phyloP scores from a whole-genome alignment of 805 yeast species.

The Yamadazyma sp. region DNA sequence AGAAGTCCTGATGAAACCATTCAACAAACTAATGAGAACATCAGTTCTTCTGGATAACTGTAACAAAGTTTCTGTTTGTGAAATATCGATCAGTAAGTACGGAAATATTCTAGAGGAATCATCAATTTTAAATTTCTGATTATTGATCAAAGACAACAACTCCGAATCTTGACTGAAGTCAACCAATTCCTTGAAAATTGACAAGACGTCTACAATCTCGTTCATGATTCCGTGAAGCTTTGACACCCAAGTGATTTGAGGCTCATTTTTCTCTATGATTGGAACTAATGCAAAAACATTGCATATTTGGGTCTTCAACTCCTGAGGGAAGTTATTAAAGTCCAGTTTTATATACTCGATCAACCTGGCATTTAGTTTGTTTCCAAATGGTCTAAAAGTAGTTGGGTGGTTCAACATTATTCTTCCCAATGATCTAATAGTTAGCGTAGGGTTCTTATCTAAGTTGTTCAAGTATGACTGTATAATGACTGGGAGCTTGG shows the following conservation, averaged over 20 bases:
- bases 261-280: slow-evolving; percentile 53
- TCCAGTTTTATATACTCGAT: slow-evolving; percentile 35
- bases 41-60: slow-evolving; percentile 53
- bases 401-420: slow-evolving; percentile 63
- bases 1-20: slow-evolving; percentile 46
- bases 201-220: slow-evolving; percentile 55
- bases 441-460: slow-evolving; percentile 29
- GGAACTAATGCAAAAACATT: slow-evolving; percentile 56
- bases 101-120: slow-evolving; percentile 32
- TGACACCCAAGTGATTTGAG: slow-evolving; percentile 45
- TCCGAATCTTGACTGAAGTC: slow-evolving; percentile 59
- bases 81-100: slow-evolving; percentile 57
- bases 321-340: slow-evolving; percentile 29
- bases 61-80: slow-evolving; percentile 51
- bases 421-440: slow-evolving; percentile 33
- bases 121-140: slow-evolving; percentile 33
- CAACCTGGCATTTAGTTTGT: slow-evolving; percentile 54
- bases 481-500: slow-evolving; percentile 67
- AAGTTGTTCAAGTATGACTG: slow-evolving; percentile 48
- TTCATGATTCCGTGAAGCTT: slow-evolving; percentile 48
- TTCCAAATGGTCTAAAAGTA: slow-evolving; percentile 76
- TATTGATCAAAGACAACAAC: slow-evolving; percentile 26
- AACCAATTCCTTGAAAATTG: slow-evolving; percentile 59
- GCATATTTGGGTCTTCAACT: slow-evolving; percentile 43
- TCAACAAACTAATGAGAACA: slow-evolving; percentile 39